Base-by-base conservation (phyloP, 192 early-diverging fungal genomes). In the Ambispora gerdemannii region DNA sequence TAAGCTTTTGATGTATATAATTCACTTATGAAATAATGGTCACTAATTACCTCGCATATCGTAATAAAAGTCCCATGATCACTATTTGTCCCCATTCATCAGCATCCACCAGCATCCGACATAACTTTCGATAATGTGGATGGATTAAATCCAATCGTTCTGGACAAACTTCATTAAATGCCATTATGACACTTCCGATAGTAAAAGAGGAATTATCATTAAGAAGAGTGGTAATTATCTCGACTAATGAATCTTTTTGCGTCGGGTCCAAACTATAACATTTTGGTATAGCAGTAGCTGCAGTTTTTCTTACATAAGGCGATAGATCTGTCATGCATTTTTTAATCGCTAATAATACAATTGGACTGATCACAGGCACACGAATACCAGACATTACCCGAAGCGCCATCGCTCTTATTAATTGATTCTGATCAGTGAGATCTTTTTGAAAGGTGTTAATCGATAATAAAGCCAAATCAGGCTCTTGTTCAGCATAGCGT, bases 401-500 rank as follows among this genome's bases (percentile, higher is more conserved):
- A 63, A 99, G 78, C 0, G 97, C 93, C 91, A 97, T 95, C 2
- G 92, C 94, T 30, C 97, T 82, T 56, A 99, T 96, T 36, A 94
- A 84, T 50, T 92, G 93, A 80, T 95, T 97, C 70, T 84, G 81
- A 70, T 99, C 97, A 3, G 90, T 84, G 27, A 98, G 77, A 75
- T 99, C 97, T 70, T 92, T 92, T 81, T 99, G 97, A 72, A 99
- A 97, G 0, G 96, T 98, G 74, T 99, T 99, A 75, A 99, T 90
- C 7, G 95, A 93, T 10, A 99, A 75, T 19, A 99, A 77, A 32
- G 95, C 92, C 58, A 99, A 81, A 77, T 99, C 97, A 49, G 91
- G 97, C 73, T 99, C 95, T 78, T 94, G 87, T 73, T 97, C 95
- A 7, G 95, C 95, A 75, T 98, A 99, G 51, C 92, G 89, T 63